Conservation (phyloP, 129 eudicot species). For the Dittrichia graveolens region DNA sequence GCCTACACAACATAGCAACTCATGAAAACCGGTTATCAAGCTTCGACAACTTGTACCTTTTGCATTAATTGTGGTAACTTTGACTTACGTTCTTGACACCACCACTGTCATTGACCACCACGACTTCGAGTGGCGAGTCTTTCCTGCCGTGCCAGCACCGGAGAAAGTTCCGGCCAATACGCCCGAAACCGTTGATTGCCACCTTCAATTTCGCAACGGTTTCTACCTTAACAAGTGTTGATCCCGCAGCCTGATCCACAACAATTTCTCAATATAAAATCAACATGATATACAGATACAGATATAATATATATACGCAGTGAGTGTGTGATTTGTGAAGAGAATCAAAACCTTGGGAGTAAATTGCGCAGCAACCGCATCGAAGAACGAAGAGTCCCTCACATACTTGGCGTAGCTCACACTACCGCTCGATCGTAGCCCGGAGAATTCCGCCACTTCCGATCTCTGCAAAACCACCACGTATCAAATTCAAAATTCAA, state of each 20-base stretch:
- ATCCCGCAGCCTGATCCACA: constrained; percentile 49
- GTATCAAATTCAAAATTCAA: neutral
- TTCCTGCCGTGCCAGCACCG: constrained; percentile 98
- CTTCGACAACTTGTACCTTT: neutral
- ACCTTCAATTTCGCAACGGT: constrained; percentile 91
- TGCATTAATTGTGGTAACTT: neutral
- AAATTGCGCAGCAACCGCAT: constrained; percentile 71
- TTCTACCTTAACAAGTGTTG: constrained; percentile 56
- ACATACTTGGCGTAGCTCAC: constrained; percentile 57
- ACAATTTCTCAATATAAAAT: neutral
- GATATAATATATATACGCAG: too few relatives aligned
- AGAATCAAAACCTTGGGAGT: constrained; percentile 55
- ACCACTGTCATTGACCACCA: constrained; percentile 94
- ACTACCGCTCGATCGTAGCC: constrained; percentile 67
- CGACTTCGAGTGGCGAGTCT: constrained; percentile 89
- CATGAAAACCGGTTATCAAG: neutral
- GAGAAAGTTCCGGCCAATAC: constrained; percentile 96
- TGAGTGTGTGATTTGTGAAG: neutral
- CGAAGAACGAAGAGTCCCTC: constrained; percentile 68
- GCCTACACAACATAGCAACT: constrained; percentile 52
- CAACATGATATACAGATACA: neutral
- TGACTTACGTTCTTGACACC: constrained; percentile 92
- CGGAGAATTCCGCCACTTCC: constrained; percentile 74
- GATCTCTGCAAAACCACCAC: constrained; percentile 51
- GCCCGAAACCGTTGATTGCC: constrained; percentile 97